Conservation (phyloP, 805 yeast species). For the Millerozyma miso region DNA sequence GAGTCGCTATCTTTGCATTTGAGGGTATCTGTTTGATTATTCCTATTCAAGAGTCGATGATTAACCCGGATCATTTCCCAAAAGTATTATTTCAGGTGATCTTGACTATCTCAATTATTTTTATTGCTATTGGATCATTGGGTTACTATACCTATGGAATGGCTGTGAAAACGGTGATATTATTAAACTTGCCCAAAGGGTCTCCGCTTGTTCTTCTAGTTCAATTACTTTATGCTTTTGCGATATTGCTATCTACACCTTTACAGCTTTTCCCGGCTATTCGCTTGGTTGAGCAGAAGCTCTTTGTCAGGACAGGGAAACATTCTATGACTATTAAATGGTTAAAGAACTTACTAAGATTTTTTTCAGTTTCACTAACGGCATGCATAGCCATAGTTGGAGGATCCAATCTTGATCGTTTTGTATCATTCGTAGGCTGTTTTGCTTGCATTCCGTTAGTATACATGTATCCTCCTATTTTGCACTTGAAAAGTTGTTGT, state of each 20-base stretch:
- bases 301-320: slow-evolving; percentile 61
- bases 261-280: slow-evolving; percentile 77
- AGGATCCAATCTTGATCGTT: slow-evolving; percentile 62
- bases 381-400: slow-evolving; percentile 62
- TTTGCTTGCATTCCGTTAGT: slow-evolving; percentile 84
- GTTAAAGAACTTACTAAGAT: slow-evolving; percentile 60
- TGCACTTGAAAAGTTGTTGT: slow-evolving; percentile 57
- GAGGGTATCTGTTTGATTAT: slow-evolving; percentile 82
- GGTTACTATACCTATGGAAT: slow-evolving; percentile 72
- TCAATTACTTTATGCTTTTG: slow-evolving; percentile 69
- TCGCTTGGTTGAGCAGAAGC: slow-evolving; percentile 60
- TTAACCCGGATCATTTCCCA: slow-evolving; percentile 69
- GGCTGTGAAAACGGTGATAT: slow-evolving; percentile 60
- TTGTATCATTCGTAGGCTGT: slow-evolving; percentile 79
- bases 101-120: slow-evolving; percentile 55
- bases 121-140: slow-evolving; percentile 59
- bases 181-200: slow-evolving; percentile 67
- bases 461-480: slow-evolving; percentile 79
- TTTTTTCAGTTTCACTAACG: slow-evolving; percentile 49
- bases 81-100: slow-evolving; percentile 59
- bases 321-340: slow-evolving; percentile 50
- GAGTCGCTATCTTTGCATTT: slow-evolving; percentile 84
- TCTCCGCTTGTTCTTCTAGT: slow-evolving; percentile 58
- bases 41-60: slow-evolving; percentile 81
- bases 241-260: slow-evolving; percentile 77